Evolutionary conservation across 345 rosid genomes (phyloP).

Genomic region (Eucalyptus cloeziana): DNA sequence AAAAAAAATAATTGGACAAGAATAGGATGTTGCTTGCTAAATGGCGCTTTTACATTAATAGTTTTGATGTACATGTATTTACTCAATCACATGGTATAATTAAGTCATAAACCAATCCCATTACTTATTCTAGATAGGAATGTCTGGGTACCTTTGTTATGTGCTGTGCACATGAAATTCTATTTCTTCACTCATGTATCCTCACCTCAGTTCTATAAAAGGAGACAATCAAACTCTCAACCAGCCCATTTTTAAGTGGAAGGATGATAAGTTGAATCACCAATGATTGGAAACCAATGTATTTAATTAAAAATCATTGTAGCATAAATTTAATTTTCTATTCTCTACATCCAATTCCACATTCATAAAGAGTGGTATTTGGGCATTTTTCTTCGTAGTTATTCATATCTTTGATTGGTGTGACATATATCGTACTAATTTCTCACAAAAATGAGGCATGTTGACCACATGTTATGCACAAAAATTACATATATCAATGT

Average conservation of each 20-base stretch:
- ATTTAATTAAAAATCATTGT: neutral
- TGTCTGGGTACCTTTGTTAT: neutral
- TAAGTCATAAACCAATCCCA: neutral
- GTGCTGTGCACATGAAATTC: neutral
- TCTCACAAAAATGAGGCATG: neutral
- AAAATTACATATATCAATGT: neutral
- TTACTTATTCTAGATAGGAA: neutral
- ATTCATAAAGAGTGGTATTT: neutral
- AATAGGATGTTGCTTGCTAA: neutral
- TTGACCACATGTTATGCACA: neutral
- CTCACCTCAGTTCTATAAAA: accelerated
- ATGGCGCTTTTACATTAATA: neutral
- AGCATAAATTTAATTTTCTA: neutral
- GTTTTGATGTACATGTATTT: neutral
- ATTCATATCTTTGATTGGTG: neutral
- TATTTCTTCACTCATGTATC: no score
- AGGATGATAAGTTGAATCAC: no score
- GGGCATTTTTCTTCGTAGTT: neutral
- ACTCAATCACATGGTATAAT: neutral
- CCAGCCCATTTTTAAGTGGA: neutral
- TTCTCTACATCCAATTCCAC: neutral
- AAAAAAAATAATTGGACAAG: neutral
- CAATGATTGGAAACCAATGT: neutral
- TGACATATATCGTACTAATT: neutral
- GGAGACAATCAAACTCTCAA: no score